Percentiles rank a stretch among this genome's conserved stretches.
These are phyloP conservation scores for Haematococcus sp. DNA, from an alignment of 139 green algal genomes.

Conservation along the genomic window DNA sequence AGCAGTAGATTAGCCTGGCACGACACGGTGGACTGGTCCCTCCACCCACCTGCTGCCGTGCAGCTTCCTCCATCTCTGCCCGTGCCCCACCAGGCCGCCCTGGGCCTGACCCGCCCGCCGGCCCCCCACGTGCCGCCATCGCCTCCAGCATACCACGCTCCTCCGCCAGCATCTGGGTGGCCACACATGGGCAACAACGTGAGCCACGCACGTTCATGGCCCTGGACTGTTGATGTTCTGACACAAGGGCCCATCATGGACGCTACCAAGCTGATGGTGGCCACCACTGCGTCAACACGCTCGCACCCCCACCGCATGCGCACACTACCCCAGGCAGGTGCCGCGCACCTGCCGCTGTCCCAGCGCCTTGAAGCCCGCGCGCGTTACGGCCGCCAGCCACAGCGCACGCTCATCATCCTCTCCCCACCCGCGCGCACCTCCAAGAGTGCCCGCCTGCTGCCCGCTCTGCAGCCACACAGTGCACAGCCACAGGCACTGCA, in stretches of 20 bases:
- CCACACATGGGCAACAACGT: too few species aligned
- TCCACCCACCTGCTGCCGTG: constrained; percentile 1
- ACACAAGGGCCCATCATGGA: too few species aligned
- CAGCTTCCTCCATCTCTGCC: constrained; percentile 2
- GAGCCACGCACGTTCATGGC: too few species aligned
- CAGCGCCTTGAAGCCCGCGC: constrained; percentile 35
- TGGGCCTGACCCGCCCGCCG: not conserved
- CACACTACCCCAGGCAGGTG: too few species aligned
- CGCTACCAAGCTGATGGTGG: too few species aligned
- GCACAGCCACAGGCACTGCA: too few species aligned
- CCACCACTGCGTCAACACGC: too few species aligned
- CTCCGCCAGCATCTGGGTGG: not conserved
- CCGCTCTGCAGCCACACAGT: too few species aligned
- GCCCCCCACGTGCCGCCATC: not conserved
- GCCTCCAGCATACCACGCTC: constrained; percentile 1
- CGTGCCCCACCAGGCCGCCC: not conserved
- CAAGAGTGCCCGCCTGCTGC: too few species aligned
- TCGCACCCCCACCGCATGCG: too few species aligned
- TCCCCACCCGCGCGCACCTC: constrained; percentile 2
- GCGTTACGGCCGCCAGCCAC: constrained; percentile 30
- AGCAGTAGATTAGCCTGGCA: too few species aligned
- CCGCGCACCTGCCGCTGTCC: constrained; percentile 16
- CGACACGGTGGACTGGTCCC: not conserved
- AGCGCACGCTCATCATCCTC: constrained; percentile 45
- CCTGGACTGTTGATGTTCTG: too few species aligned